These are phyloP conservation scores for Neurospora sp. DNA, from an alignment of 495 filamentous ascomycete species.

Conservation along the genomic window DNA sequence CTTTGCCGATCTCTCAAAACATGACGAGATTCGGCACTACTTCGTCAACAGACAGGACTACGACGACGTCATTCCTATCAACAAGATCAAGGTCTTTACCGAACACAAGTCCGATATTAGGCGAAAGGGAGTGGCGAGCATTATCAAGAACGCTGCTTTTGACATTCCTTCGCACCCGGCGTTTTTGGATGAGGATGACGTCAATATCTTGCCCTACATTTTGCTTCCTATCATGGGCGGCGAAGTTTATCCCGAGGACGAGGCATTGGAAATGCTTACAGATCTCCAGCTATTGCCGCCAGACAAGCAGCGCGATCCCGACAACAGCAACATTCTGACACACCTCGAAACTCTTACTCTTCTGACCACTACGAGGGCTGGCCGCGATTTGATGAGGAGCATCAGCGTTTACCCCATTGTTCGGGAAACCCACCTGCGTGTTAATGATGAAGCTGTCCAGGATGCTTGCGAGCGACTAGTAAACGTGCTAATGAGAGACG, in stretches of 20 bases:
- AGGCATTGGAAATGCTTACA: constrained; percentile 67
- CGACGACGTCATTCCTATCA: constrained; percentile 68
- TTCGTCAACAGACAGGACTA: constrained; percentile 64
- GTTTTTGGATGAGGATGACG: constrained; percentile 56
- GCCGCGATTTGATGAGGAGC: constrained; percentile 58
- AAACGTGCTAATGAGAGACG: constrained; percentile 84
- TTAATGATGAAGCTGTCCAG: constrained; percentile 69
- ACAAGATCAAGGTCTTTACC: constrained; percentile 86
- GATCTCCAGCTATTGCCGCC: constrained; percentile 82
- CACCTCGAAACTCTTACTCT: constrained; percentile 82
- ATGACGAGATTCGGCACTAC: constrained; percentile 61
- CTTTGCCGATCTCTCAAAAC: constrained; percentile 84
- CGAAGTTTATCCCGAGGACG: constrained; percentile 58
- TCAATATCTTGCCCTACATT: constrained; percentile 79
- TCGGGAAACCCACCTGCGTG: constrained; percentile 69
- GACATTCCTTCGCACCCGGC: constrained; percentile 58
- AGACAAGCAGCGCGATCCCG: constrained; percentile 74
- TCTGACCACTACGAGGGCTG: constrained; percentile 67
- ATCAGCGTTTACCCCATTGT: constrained; percentile 84
- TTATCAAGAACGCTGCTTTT: constrained; percentile 78
- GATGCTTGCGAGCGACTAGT: constrained; percentile 85
- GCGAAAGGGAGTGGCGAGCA: constrained; percentile 80
- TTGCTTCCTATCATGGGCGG: constrained; percentile 55
- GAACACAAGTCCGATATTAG: constrained; percentile 72
- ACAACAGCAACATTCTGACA: constrained; percentile 63